These are phyloP conservation scores for Tulasnella sp. DNA, from an alignment of 768 basidiomycete genomes.

Conservation along the genomic window DNA sequence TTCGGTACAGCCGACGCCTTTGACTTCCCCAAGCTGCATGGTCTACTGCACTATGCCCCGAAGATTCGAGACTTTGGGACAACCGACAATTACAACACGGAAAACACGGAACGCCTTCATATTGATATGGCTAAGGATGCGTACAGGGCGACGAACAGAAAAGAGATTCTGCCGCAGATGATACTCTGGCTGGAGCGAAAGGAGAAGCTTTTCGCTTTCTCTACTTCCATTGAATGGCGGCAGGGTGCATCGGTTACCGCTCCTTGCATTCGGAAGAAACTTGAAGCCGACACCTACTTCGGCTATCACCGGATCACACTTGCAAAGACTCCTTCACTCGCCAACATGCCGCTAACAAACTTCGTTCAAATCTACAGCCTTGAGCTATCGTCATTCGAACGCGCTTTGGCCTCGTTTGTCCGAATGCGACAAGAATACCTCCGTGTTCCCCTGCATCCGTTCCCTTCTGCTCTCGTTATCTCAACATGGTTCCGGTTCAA, in stretches of 20 bases:
- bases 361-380: too few relatives aligned
- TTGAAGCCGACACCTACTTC: not conserved
- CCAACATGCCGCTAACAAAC: not conserved
- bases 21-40: constrained; percentile 31
- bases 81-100: constrained; percentile 28
- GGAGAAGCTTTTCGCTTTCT: not conserved
- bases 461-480: not conserved
- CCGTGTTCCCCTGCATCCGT: too few relatives aligned
- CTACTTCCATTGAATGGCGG: not conserved
- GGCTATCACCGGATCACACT: not conserved
- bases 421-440: too few relatives aligned
- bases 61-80: constrained; percentile 24
- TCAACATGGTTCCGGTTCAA: not conserved
- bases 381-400: too few relatives aligned
- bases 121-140: constrained; percentile 31
- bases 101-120: constrained; percentile 31
- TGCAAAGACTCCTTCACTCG: not conserved
- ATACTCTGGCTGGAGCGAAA: not conserved
- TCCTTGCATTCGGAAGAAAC: not conserved
- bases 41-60: constrained; percentile 22
- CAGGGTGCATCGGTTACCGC: not conserved
- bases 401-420: too few relatives aligned
- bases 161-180: constrained; percentile 20
- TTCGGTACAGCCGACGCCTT: constrained; percentile 20
- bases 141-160: constrained; percentile 22